Base-by-base conservation (phyloP, 148 eudicot species). In the Silene conica region DNA sequence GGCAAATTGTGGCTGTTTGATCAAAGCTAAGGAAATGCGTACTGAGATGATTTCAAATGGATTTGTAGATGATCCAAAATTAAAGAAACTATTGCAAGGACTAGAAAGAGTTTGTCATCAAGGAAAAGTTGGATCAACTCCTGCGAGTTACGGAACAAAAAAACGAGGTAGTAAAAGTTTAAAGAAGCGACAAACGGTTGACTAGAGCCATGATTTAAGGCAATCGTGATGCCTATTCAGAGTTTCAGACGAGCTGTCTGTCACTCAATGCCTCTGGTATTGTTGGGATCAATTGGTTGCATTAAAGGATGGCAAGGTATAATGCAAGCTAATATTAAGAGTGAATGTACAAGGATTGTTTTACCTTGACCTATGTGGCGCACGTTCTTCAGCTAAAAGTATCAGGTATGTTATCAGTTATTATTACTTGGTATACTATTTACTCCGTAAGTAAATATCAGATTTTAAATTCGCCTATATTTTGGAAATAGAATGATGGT, bases 1-100 rank as follows among this genome's bases (percentile, higher is more conserved):
- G 82, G 85, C 68, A 34, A 83, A 75, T 38, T 82, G 86, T 71
- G 90, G 92, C 48, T 82, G 83, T 71, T 67, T 86, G 26, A 72
- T 22, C 34, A 85, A 92, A 85, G 97, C 97, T 77, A 85, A 87
- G 79, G 96, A 89, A 60, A 54, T 88, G 59, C 80, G 88, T 77
- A 76, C 68, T 31, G 97, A 88, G 84, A 94, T 91, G 97, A 82
- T 67, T 70, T 74, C 83, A 23, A 85, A 60, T 63, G 93, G 93
- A 54, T 78, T 79, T 69, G 31, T 22, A 48, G 90, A 85, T 76
- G 95, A 94, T 72, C 97, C 96, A 2, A 85, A 85, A 74, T 78
- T 94, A 16, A 69, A 74, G 78, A 89, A 86, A 77, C 84, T 92
- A 52, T 48, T 94, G 55, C 77, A 83, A 50, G 86, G 80, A 73